phyloP scores from a whole-genome alignment of 2,329 filamentous ascomycete species.

The Claviceps fusiformis region DNA sequence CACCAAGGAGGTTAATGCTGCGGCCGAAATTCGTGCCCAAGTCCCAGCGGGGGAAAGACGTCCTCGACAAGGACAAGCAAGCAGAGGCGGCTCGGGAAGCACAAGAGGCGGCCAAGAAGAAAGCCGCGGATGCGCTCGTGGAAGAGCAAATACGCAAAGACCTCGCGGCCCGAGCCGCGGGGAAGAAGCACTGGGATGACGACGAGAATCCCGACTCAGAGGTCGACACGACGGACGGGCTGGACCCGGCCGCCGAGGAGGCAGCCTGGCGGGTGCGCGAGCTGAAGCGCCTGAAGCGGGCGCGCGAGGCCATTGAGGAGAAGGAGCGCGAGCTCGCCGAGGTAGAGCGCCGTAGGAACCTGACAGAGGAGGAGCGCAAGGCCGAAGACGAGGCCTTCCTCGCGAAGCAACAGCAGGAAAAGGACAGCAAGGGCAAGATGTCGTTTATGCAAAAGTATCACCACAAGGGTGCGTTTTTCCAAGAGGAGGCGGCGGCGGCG shows the following conservation, averaged over 20 bases:
- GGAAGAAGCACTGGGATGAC: conserved; percentile 80
- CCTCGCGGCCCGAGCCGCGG: conserved; percentile 57
- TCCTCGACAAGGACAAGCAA: conserved; percentile 17
- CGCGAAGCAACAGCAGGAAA: conserved; percentile 66
- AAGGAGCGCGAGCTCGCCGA: conserved; percentile 79
- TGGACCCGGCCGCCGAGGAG: conserved; percentile 77
- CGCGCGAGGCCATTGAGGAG: conserved; percentile 70
- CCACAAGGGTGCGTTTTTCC: conserved; percentile 93
- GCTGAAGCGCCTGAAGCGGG: conserved; percentile 74
- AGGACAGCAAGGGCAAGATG: conserved; percentile 65
- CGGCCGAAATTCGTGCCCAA: conserved; percentile 52
- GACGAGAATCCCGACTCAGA: conserved; percentile 56
- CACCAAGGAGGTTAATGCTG: conserved; percentile 42
- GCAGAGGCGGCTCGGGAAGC: conserved; percentile 24
- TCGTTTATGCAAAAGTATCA: conserved; percentile 91
- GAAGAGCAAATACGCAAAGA: conserved; percentile 82
- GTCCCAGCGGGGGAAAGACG: conserved; percentile 30
- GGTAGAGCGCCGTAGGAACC: conserved; percentile 72
- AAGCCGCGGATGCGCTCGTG: conserved; percentile 64
- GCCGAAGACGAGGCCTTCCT: conserved; percentile 73
- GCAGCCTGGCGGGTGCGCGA: conserved; percentile 92
- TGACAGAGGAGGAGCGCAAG: conserved; percentile 74
- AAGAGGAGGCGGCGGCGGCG: conserved; percentile 61
- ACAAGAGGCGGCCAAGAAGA: conserved; percentile 49
- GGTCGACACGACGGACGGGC: conserved; percentile 77